phyloP scores from a whole-genome alignment of 225 moss, liverwort and hornwort genomes.

The Thuidium tamariscinum region DNA sequence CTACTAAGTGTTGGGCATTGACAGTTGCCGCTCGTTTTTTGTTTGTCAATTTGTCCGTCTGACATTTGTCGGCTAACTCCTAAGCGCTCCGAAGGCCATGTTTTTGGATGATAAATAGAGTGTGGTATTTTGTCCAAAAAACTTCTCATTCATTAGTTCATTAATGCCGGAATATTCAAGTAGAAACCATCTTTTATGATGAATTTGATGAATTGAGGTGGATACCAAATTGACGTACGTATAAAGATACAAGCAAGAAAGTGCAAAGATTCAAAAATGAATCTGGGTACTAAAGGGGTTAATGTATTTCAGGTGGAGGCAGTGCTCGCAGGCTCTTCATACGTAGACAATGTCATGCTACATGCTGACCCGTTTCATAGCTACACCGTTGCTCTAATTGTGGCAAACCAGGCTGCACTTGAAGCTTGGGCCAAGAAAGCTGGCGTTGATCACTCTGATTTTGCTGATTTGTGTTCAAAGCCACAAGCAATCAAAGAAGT shows the following conservation, averaged over 20 bases:
- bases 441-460: slow-evolving; percentile 39
- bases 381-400: slow-evolving; percentile 55
- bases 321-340: slow-evolving; percentile 52
- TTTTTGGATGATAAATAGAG: background rate
- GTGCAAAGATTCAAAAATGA: background rate
- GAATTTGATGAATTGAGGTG: background rate
- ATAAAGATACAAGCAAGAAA: too few relatives aligned
- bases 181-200: background rate
- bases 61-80: background rate
- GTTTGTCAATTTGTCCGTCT: background rate
- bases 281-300: background rate
- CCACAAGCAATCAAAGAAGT: slow-evolving; percentile 57
- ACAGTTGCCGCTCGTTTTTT: background rate
- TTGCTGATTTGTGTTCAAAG: slow-evolving; percentile 50
- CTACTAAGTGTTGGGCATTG: background rate
- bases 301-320: slow-evolving; percentile 59
- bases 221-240: background rate
- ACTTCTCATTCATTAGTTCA: background rate
- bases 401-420: slow-evolving; percentile 38
- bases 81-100: background rate
- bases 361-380: slow-evolving; percentile 80
- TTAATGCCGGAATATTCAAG: background rate
- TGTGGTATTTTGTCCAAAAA: background rate
- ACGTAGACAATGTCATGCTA: slow-evolving; percentile 74
- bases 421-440: slow-evolving; percentile 66